Evolutionary conservation across 352 stramenopile genomes (phyloP), one percentile per base, ranked within the genome.

Genomic region (Phytophthora vignae): DNA sequence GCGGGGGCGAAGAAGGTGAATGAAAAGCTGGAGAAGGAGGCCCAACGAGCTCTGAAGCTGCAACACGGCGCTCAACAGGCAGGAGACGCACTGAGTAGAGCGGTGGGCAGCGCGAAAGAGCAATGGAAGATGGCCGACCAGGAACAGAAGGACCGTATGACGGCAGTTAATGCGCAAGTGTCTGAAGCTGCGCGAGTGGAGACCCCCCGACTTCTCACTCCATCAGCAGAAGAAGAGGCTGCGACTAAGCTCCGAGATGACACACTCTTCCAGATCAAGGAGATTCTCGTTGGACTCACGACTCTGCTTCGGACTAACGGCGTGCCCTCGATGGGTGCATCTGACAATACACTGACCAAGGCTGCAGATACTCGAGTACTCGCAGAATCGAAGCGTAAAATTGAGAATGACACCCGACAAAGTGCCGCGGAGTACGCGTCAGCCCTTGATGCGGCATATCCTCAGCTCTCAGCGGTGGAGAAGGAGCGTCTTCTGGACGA

Each of bases 201-300:
- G 14, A 27, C 50, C 9, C 42, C 11, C 12, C 15, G 6, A 1
- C 14, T 21, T 36, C 44, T 27, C 12, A 8, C 31, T 19, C 4
- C 44, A 15, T 57, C 55, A 58, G 52, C 29, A 40, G 58, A 58
- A 7, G 63, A 72, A n/a, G 53, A 74, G 5, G 64, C 59, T 66
- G 55, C 46, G 50, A 55, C 67, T 9, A 74, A 77, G 48, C 44
- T 71, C 50, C 65, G 67, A 12, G 74, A 88, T 17, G 73, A 87
- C 22, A 83, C 76, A 17, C 68, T 91, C 19, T 84, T 83, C n/a
- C 71, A 88, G 44, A 88, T 91, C 46, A 91, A 89, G 36, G 77
- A 91, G 14, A 42, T 90, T 38, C 44, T 91, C 7, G 67, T 81
- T 11, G 66, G 55, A 0, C 69, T 89, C 21, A 82, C 61, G 11